Base-by-base conservation (phyloP, 2,329 filamentous ascomycete genomes). In the Fusarium haematococcum region DNA sequence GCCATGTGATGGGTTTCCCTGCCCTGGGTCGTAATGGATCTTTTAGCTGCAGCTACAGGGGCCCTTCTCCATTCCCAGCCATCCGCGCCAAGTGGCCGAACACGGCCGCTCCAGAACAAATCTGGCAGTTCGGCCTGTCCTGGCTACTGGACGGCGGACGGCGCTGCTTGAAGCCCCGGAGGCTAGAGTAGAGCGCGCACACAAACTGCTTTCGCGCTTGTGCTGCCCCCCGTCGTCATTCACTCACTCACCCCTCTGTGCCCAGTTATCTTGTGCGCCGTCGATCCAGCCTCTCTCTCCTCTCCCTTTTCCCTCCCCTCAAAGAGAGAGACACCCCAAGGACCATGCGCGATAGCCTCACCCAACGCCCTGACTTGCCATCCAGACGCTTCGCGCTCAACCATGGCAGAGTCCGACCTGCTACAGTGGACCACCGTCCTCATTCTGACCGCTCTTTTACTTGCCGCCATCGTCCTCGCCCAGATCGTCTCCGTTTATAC, bases 361-460 rank as follows among this genome's bases (percentile, higher is more conserved):
- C 75, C 74, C 75, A 69, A 73, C 71, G 68, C 70, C 73, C 74
- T 73, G 69, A 74, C 70, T 66, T 71, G 75, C 70, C 75, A 71
- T 77, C 75, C 43, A 78, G 76, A 75, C 76, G 77, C 76, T 76
- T 74, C 71, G 73, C 78, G 73, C 78, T 79, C 71, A 80, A 82
- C 77, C 80, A 90, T 89, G 88, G 83, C 85, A 79, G 85, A 87
- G 80, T 85, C 85, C 75, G 84, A 85, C 77, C 84, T 84, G 78
- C 83, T 87, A 68, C 85, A 88, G 83, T 90, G 89, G 88, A 87
- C 88, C 80, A 84, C 89, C 75, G 83, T 91, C 79, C 85, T 91
- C 69, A 84, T 88, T 75, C 82, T 90, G 80, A 88, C 89, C 81
- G 89, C 90, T 71, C 85, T 90, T 80, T 82, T 86, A 52, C 86